phyloP scores from a whole-genome alignment of 2,329 filamentous ascomycete genomes.

The Exophiala oligosperma region DNA sequence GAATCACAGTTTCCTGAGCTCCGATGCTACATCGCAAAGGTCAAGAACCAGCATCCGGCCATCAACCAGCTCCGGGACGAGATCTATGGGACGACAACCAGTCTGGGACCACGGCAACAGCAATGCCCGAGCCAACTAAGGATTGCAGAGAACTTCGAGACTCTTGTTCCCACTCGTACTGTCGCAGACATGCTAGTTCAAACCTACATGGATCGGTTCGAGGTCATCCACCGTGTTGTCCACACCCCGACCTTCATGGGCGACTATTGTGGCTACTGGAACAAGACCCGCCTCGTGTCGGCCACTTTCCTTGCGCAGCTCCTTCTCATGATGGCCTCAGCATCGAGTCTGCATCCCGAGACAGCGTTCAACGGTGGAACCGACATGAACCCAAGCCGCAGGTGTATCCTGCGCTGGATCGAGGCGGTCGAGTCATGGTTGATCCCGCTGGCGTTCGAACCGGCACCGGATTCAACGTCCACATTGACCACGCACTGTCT shows the following conservation, averaged over 20 bases:
- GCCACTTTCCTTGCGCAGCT: constrained; percentile 13
- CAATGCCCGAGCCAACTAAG: no score
- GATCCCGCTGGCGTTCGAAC: constrained; percentile 35
- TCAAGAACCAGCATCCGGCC: no score
- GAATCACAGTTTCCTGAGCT: no score
- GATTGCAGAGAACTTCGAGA: no score
- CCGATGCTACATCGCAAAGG: no score
- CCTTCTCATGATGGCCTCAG: constrained; percentile 10
- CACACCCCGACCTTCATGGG: constrained; percentile 57
- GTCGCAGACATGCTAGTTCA: constrained; percentile 13
- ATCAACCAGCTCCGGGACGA: no score
- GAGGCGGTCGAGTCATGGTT: constrained; percentile 19
- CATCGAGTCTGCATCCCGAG: background rate
- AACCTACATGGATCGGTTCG: constrained; percentile 50
- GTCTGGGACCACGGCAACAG: no score
- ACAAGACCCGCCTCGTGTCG: background rate
- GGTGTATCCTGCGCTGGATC: constrained; percentile 18
- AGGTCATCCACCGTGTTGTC: constrained; percentile 57
- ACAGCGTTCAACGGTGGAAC: constrained; percentile 6
- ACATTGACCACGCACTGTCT: constrained; percentile 52
- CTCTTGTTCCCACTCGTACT: no score
- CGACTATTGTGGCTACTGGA: constrained; percentile 59
- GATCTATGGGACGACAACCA: no score
- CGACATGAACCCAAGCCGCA: constrained; percentile 13
- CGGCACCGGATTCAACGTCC: constrained; percentile 49